Evolutionary conservation across 2,329 filamentous ascomycete species (phyloP).

Genomic region (Malbranchea zuffiana): DNA sequence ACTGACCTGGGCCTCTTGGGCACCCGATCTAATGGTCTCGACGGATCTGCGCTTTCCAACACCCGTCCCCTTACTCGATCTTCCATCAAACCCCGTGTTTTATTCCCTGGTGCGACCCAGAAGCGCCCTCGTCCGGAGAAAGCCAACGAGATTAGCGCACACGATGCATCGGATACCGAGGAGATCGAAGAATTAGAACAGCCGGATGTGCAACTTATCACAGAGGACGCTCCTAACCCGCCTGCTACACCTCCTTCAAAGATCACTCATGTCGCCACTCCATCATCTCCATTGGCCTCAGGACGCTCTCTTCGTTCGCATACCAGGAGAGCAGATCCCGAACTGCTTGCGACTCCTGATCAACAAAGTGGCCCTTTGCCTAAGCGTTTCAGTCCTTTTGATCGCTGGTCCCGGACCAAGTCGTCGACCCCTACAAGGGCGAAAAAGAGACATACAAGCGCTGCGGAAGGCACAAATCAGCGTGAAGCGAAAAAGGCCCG

Average conservation of each 20-base stretch:
- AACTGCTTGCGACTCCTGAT: slow-evolving; percentile 18
- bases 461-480: slow-evolving; percentile 17
- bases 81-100: slow-evolving; percentile 48
- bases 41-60: slow-evolving; percentile 21
- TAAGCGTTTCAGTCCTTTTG: slow-evolving; percentile 29
- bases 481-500: slow-evolving; percentile 12
- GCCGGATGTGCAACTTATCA: slow-evolving; percentile 9
- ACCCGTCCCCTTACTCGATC: slow-evolving; percentile 46
- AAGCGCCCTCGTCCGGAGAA: slow-evolving; percentile 25
- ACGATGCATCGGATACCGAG: slow-evolving; percentile 37
- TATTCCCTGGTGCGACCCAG: slow-evolving; percentile 43
- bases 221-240: slow-evolving; percentile 12
- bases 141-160: slow-evolving; percentile 10
- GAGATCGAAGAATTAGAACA: slow-evolving; percentile 40
- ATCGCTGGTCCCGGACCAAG: slow-evolving; percentile 30
- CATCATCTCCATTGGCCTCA: slow-evolving; percentile 24
- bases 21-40: slow-evolving; percentile 29
- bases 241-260: slow-evolving; percentile 19
- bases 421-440: slow-evolving; percentile 18
- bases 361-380: slow-evolving; percentile 19
- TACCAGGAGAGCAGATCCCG: slow-evolving; percentile 19
- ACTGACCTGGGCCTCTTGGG: slow-evolving; percentile 34
- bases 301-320: slow-evolving; percentile 27
- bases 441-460: slow-evolving; percentile 28
- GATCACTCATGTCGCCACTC: slow-evolving; percentile 17